Evolutionary conservation across 805 yeast genomes (phyloP), one percentile per base, ranked within the genome.

Genomic region (Phaffomyces opuntiae): DNA sequence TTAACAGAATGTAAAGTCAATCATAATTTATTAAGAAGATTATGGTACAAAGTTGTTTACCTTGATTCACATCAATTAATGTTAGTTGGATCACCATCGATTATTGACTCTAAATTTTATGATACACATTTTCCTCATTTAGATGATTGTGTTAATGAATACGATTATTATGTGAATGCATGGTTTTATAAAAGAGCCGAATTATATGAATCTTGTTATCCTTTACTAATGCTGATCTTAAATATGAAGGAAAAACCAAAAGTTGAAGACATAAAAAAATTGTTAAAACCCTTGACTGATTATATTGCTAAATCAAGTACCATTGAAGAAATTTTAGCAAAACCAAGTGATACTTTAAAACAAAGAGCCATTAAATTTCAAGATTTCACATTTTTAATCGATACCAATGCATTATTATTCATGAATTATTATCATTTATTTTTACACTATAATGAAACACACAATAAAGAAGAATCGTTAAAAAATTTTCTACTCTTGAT

Each of bases 101-200:
- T 57, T n/a, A 52, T 59, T 35, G 53, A 49, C 31, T 32, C 45
- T 0, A 43, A 45, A 16, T 52, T 48, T 25, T 51, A 52, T 41
- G 60, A 59, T 36, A 55, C 60, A 1, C 55, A 55, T 3, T 49
- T 53, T 33, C 63, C 63, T 4, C 55, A 49, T 35, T 21, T 57
- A 35, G 56, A 56, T 38, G 55, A 55, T 26, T 50, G 55, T 33
- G 49, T 46, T 8, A 44, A 53, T 19, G 53, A 52, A 3, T 19
- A 43, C n/a, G 62, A 57, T 3, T 49, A 53, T 39, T 48, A 44
- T 8, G 45, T 53, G 19, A 54, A 57, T 31, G 44, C 50, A 38
- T 43, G 46, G 44, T 45, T 55, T 24, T 17, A 27, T 14, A 53
- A 54, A 12, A 40, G 51, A 8, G 43, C 49, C 1, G 47, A 52